Base-by-base conservation (phyloP, 352 stramenopile species). In the Phytophthora syringae region DNA sequence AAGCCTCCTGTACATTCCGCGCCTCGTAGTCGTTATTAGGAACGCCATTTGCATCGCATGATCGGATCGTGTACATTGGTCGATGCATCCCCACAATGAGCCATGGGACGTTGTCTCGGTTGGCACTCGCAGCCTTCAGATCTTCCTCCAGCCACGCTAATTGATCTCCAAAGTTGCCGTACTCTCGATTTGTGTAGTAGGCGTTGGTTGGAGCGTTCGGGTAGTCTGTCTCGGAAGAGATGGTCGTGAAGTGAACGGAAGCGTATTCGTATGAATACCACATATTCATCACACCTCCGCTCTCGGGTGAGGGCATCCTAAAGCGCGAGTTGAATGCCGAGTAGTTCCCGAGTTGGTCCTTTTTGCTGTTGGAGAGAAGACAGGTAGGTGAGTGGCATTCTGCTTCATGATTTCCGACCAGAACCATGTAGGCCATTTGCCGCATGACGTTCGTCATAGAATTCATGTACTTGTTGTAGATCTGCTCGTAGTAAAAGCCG, bases 391-490 rank as follows among this genome's bases (percentile, higher is more conserved):
- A 76, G 57, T 81, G 65, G 52, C 77, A 89, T 51, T 86, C 77
- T 2, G 75, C 72, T 37, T 86, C 80, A 67, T 96, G 88, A 55
- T 94, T 94, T 5, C 86, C 86, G 1, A 81, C 72, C 1, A 79
- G 58, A 5, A 84, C 74, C 81, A 93, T 93, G 64, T 90, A 93
- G 0, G 86, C 76, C 37, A 88, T 59, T 18, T 67, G 54, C 2
- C 53, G 27, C 69, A 81, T 77, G 12, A 73, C 42, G 30, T 69
- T 66, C 4, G 76, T 60, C 57, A 90, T 72, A 20, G 66, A 65
- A 28, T 84, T 78, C 81, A 94, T 88, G 76, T 75, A 94, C 32
- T 71, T 62, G 60, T 94, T 90, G 64, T 84, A 94, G 3, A 74
- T 22, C 53, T 78, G 47, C 48, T 81, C 73, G 49, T 81, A 81